Evolutionary conservation across 345 rosid genomes (phyloP).

Genomic region (Citrus sp.): DNA sequence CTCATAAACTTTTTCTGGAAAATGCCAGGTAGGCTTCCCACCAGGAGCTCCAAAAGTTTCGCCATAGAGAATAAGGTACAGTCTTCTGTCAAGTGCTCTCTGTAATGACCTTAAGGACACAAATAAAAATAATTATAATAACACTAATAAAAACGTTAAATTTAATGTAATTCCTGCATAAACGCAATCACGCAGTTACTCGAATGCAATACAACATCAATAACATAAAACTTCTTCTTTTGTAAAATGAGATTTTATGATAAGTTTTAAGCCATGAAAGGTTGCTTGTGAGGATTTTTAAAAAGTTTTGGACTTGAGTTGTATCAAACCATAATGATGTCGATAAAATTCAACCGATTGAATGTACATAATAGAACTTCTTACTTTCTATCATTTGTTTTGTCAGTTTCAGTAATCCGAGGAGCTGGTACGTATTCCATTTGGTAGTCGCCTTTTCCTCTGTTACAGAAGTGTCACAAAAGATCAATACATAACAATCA

Average conservation of each 20-base stretch:
- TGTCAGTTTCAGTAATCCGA: conserved; percentile 87
- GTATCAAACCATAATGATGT: background rate
- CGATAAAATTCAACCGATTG: background rate
- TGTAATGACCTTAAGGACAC: conserved; percentile 46
- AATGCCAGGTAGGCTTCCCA: conserved; percentile 82
- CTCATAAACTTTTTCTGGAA: conserved; percentile 82
- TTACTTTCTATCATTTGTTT: conserved; percentile 80
- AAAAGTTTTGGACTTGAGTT: background rate
- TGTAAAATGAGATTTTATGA: background rate
- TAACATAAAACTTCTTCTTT: background rate
- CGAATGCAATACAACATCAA: background rate
- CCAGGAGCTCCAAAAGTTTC: conserved; percentile 49
- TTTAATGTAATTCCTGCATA: background rate
- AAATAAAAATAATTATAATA: background rate
- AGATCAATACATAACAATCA: conserved; percentile 1
- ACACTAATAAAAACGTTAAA: background rate
- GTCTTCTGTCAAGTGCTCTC: conserved; percentile 84
- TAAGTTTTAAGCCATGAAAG: background rate
- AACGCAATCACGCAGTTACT: background rate
- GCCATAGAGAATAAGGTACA: conserved; percentile 82
- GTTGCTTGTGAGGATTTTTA: background rate
- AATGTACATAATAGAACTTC: conserved; percentile 12
- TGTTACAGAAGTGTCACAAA: conserved; percentile 26
- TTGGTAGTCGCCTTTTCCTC: conserved; percentile 92
- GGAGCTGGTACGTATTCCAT: conserved; percentile 93